A percentile compares a stretch with the other conserved stretches of the same genome.
phyloP scores from a whole-genome alignment of 805 yeast species.

The Nakazawaea wickerhamii region DNA sequence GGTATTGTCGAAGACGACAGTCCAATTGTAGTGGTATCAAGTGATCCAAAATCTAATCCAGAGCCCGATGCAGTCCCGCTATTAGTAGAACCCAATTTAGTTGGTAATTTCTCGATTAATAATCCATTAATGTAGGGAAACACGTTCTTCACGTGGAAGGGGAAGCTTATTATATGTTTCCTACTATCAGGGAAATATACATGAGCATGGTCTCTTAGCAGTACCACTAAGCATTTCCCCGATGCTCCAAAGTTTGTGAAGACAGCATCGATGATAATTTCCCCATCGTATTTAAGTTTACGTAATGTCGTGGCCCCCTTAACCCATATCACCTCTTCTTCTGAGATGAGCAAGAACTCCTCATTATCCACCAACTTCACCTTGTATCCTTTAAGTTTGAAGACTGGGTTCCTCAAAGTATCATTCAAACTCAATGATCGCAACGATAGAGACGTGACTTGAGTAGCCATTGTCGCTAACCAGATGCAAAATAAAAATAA shows the following conservation, averaged over 20 bases:
- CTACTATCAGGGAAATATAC: conserved; percentile 59
- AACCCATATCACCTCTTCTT: conserved; percentile 40
- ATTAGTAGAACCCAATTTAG: conserved; percentile 5
- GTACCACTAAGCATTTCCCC: conserved; percentile 49
- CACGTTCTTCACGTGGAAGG: conserved; percentile 58
- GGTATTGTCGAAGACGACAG: conserved; percentile 6
- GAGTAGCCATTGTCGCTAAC: background rate
- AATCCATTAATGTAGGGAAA: conserved; percentile 66
- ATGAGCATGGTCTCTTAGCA: conserved; percentile 54
- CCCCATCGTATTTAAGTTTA: conserved; percentile 43
- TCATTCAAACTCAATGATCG: background rate
- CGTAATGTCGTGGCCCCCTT: conserved; percentile 45
- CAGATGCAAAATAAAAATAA: too few species aligned
- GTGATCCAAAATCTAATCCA: background rate
- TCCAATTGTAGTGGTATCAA: background rate
- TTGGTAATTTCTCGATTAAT: conserved; percentile 47
- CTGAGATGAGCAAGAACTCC: conserved; percentile 31
- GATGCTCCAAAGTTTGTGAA: conserved; percentile 45
- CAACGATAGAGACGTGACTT: background rate
- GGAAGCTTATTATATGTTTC: conserved; percentile 56
- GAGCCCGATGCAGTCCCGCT: background rate
- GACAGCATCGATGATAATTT: conserved; percentile 49
- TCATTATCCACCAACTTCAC: conserved; percentile 21
- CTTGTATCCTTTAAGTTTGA: conserved; percentile 15
- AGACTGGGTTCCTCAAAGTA: background rate